Evolutionary conservation across 2,329 filamentous ascomycete species (phyloP).

Genomic region (Microdochium bolleyi): DNA sequence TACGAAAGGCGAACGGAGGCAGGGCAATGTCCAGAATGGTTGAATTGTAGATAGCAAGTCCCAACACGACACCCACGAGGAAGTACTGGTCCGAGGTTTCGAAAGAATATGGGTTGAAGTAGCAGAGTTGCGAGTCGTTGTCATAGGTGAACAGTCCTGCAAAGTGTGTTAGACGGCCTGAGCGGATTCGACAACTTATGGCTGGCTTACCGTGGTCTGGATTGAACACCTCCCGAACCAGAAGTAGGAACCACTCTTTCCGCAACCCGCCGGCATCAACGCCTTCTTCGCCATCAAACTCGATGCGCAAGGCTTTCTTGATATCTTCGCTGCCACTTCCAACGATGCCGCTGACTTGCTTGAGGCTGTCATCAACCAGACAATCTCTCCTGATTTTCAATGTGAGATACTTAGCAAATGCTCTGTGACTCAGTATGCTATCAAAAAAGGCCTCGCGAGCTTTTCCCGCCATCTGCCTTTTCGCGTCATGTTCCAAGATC

Average conservation of each 20-base stretch:
- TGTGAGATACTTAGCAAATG: conserved; percentile 68
- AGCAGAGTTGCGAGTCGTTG: conserved; percentile 83
- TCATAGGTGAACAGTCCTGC: conserved; percentile 87
- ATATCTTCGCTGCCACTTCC: conserved; percentile 75
- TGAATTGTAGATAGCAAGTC: conserved; percentile 89
- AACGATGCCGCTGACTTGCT: conserved; percentile 76
- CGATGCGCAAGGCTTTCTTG: conserved; percentile 81
- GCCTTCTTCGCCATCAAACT: conserved; percentile 82
- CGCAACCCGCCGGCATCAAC: conserved; percentile 82
- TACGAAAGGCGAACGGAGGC: conserved; percentile 83
- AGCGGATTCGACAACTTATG: neutral
- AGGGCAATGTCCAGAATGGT: conserved; percentile 85
- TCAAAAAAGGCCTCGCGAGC: conserved; percentile 87
- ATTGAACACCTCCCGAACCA: conserved; percentile 85
- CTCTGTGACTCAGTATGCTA: conserved; percentile 69
- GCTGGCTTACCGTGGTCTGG: conserved; percentile 67
- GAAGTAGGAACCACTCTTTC: conserved; percentile 90
- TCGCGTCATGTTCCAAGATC: conserved; percentile 81
- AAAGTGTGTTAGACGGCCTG: conserved; percentile 4
- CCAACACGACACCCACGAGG: conserved; percentile 78
- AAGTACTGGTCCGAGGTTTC: conserved; percentile 91
- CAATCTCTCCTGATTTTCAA: conserved; percentile 77
- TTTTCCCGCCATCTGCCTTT: conserved; percentile 81
- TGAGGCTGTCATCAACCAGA: conserved; percentile 80
- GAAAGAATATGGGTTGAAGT: conserved; percentile 86